Base-by-base conservation (phyloP, 2,329 filamentous ascomycete species). In the Hypomyces perniciosus region DNA sequence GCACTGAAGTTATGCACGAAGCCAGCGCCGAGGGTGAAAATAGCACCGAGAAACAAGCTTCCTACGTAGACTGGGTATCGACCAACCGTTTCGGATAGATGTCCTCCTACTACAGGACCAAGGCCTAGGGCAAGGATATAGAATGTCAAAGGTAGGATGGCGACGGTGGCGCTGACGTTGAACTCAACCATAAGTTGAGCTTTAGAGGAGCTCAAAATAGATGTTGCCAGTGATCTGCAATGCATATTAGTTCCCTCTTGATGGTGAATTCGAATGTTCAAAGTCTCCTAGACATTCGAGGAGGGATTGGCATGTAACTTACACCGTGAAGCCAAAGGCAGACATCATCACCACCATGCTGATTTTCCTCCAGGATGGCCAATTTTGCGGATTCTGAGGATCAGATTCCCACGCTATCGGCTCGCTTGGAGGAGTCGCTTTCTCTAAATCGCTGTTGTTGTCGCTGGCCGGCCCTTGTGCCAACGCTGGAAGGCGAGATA, bases 81-180 rank as follows among this genome's bases (percentile, higher is more conserved):
- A 4, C 86, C 86, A 0, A 78, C 61, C 0, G 70, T 73, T 59
- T 90, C 86, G 20, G 83, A 87, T 59, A 90, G 88, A 0, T 82
- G 83, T 0, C 83, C 86, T 81, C 85, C 89, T 84, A 86, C 89
- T 1, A 90, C 72, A 0, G 86, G 86, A 53, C 88, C 89, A 31
- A 90, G 84, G 13, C 80, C 79, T 84, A 90, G 85, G 52, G 77
- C 71, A 4, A 90, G 71, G 83, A 89, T 86, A 61, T 88, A 90
- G 52, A 89, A 66, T 0, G 86, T 83, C 1, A 90, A 20, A 4
- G 49, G 49, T 8, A 57, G 52, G 6, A 57, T 38, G 4, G 56
- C 44, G 8, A 48, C 47, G 1, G 52, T 56, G 13, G 50, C 44
- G 9, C 52, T 54, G 30, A 61, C 49, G 30, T 51, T 51, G 30